Conservation (phyloP, 1,284 basidiomycete genomes). For the Marasmius fiardii region DNA sequence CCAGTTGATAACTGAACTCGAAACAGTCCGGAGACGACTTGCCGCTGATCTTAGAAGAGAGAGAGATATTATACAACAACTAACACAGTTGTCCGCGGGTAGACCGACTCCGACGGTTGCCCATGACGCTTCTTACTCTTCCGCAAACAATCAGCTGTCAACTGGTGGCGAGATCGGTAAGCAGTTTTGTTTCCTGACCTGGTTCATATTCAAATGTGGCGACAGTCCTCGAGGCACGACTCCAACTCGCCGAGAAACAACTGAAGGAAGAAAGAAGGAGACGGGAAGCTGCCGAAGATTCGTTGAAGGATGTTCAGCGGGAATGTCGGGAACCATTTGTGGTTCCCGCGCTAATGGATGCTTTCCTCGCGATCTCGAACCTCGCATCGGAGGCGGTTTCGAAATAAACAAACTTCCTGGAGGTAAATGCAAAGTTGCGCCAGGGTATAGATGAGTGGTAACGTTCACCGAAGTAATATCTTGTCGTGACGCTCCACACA, state of each 20-base stretch:
- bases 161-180: not conserved
- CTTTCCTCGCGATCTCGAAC: conserved; percentile 28
- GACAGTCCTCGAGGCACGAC: conserved; percentile 7
- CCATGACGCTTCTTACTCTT: too few relatives aligned
- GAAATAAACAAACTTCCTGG: too few relatives aligned
- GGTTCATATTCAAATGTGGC: not conserved
- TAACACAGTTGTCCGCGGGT: not conserved
- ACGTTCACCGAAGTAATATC: too few relatives aligned
- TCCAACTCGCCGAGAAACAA: conserved; percentile 19
- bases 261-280: conserved; percentile 30
- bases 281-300: conserved; percentile 31
- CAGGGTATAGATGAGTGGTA: too few relatives aligned
- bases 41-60: not conserved
- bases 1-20: not conserved
- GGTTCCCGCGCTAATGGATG: conserved; percentile 45
- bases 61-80: not conserved
- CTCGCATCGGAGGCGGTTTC: conserved; percentile 3
- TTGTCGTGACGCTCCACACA: too few relatives aligned
- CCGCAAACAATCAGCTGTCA: not conserved
- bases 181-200: not conserved
- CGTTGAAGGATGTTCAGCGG: conserved; percentile 34
- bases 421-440: too few relatives aligned
- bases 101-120: too few relatives aligned
- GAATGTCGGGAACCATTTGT: conserved; percentile 44
- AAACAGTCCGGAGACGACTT: not conserved